phyloP scores from a whole-genome alignment of 495 filamentous ascomycete species.

The Hypoxylon cercidicola region DNA sequence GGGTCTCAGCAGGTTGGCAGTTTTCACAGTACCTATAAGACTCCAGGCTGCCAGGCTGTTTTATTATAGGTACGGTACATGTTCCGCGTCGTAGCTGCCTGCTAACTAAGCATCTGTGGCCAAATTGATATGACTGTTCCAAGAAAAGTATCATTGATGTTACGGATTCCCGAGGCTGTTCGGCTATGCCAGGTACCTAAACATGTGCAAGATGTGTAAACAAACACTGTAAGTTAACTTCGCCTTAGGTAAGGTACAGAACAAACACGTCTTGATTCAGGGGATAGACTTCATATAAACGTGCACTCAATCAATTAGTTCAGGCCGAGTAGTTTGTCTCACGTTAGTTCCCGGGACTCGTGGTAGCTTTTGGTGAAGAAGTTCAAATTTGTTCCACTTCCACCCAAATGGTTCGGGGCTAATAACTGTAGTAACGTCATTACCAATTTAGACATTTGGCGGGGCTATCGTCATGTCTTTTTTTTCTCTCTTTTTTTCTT shows the following conservation, averaged over 20 bases:
- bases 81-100: not conserved
- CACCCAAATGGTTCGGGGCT: conserved; percentile 20
- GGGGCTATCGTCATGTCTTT: conserved; percentile 9
- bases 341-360: not conserved
- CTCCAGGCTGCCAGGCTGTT: not conserved
- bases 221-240: no score
- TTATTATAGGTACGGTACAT: conserved; percentile 7
- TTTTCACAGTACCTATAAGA: no score
- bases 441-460: conserved; percentile 22
- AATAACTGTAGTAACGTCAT: conserved; percentile 34
- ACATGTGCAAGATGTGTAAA: no score
- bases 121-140: no score
- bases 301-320: not conserved
- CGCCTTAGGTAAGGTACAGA: no score
- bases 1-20: not conserved
- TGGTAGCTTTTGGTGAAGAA: conserved; percentile 17
- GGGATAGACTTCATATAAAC: not conserved
- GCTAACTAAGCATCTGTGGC: no score
- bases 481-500: no score
- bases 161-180: no score
- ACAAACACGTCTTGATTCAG: not conserved
- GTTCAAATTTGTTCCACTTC: conserved; percentile 2
- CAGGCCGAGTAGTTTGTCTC: conserved; percentile 7
- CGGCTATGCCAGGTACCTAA: no score
- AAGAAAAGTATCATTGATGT: no score